phyloP scores from a whole-genome alignment of 805 yeast species.

The Candida ortonii region DNA sequence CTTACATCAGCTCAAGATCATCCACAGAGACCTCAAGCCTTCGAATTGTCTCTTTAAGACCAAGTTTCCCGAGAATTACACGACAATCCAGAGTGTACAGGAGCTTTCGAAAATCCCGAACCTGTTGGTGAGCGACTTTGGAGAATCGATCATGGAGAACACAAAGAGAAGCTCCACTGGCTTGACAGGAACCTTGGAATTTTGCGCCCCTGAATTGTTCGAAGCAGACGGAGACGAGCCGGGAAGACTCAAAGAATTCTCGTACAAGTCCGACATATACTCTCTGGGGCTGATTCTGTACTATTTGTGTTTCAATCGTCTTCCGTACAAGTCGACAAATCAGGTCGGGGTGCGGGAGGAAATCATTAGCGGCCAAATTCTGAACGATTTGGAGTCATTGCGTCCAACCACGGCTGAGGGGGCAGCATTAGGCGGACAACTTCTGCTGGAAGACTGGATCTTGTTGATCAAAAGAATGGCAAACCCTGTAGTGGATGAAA shows the following conservation, averaged over 20 bases:
- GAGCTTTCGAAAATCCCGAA: constrained; percentile 47
- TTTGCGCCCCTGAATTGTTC: constrained; percentile 81
- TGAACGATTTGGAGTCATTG: constrained; percentile 20
- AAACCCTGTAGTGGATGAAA: constrained; percentile 32
- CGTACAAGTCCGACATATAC: constrained; percentile 73
- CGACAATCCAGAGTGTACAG: constrained; percentile 23
- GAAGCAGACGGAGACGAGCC: constrained; percentile 24
- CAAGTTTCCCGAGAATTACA: constrained; percentile 25
- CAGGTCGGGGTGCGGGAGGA: constrained; percentile 26
- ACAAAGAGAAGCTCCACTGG: constrained; percentile 68
- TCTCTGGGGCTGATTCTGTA: constrained; percentile 82
- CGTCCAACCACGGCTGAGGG: constrained; percentile 8
- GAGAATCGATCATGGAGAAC: constrained; percentile 80
- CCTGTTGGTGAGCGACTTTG: constrained; percentile 84
- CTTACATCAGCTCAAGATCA: constrained; percentile 68
- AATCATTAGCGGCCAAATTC: constrained; percentile 21
- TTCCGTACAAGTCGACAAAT: constrained; percentile 52
- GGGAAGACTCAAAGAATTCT: constrained; percentile 52
- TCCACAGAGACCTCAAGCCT: constrained; percentile 90
- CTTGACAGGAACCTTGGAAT: constrained; percentile 83
- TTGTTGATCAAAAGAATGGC: constrained; percentile 21
- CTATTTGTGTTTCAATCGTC: constrained; percentile 63
- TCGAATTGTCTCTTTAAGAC: constrained; percentile 71
- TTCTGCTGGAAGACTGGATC: constrained; percentile 35
- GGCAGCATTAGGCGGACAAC: constrained; percentile 1